Base-by-base conservation (phyloP, 306 rosid species). In the Urtica urens region DNA sequence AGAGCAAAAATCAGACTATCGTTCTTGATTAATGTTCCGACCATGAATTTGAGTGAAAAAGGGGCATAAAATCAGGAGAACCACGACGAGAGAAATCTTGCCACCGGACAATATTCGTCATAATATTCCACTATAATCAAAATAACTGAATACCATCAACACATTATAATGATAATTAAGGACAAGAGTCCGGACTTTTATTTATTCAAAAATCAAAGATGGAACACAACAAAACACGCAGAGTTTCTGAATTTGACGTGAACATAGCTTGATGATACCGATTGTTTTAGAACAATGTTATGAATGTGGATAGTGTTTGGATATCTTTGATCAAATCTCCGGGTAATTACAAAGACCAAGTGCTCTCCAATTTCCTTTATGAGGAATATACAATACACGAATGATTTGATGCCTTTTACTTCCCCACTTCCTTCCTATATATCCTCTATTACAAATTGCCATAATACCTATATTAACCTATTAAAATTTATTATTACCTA, bases 51-150 rank as follows among this genome's bases (percentile, higher is more conserved):
- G 73, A 53, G 69, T 77, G 65, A 83, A 83, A 66, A 83, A 82
- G 23, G 78, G 72, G n/a, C 12, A 69, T 43, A 74, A 54, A 74
- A 65, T 83, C 74, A 49, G 72, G 71, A 30, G 59, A 49, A 27
- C 49, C 43, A 51, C 62, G 55, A 2, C 46, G 52, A 46, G 88
- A 86, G 49, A 83, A 83, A 77, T 83, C 94, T 79, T 83, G 94
- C 94, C 94, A 83, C 94, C 94, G 79, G 61, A 79, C 24, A 23
- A 88, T 83, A 65, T 83, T 83, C 38, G 86, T 83, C 74, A 83
- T 86, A 44, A 51, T 26, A 57, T 40, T 79, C 94, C 94, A 83
- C 94, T 83, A 58, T 53, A 57, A 57, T 26, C 58, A 49, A 27
- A 70, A 37, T 4, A 46, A 27, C 24, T 62, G 21, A 52, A 53